Evolutionary conservation across 768 basidiomycete species (phyloP).

Genomic region (Lenzites betulinus): DNA sequence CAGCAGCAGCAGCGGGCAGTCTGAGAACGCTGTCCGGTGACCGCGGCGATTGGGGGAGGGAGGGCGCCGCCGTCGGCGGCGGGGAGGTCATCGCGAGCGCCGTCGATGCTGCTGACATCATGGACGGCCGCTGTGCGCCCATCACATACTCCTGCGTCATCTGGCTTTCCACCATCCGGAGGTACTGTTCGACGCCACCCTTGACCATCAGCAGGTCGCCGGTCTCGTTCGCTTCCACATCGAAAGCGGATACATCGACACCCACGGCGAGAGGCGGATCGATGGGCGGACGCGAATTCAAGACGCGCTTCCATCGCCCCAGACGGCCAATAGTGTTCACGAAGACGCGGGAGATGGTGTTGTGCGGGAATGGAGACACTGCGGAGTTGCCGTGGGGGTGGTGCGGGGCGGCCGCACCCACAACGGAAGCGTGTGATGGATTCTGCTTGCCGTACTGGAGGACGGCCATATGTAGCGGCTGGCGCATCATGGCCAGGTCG

Average conservation of each 20-base stretch:
- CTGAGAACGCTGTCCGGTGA: constrained; percentile 17
- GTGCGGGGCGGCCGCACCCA: constrained; percentile 22
- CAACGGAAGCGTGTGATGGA: constrained; percentile 27
- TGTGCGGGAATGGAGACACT: constrained; percentile 56
- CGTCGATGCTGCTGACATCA: constrained; percentile 9
- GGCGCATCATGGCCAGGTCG: constrained; percentile 63
- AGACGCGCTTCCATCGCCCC: constrained; percentile 79
- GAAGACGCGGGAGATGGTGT: constrained; percentile 70
- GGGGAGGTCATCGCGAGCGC: constrained; percentile 12
- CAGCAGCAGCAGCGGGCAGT: constrained; percentile 1
- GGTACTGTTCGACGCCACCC: constrained; percentile 66
- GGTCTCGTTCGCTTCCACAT: constrained; percentile 62
- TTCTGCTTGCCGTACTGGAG: constrained; percentile 46
- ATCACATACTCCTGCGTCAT: constrained; percentile 3
- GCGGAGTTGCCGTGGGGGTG: constrained; percentile 42
- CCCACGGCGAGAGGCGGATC: constrained; percentile 41
- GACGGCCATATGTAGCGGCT: constrained; percentile 56
- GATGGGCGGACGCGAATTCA: constrained; percentile 49
- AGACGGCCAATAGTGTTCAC: constrained; percentile 82
- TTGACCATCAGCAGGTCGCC: constrained; percentile 62
- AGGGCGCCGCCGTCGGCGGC: background rate
- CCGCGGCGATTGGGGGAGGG: constrained; percentile 20
- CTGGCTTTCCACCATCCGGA: constrained; percentile 54
- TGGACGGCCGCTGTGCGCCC: constrained; percentile 9
- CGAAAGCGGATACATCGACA: constrained; percentile 66